phyloP scores from a whole-genome alignment of 2,329 filamentous ascomycete genomes.

The Colletotrichum lentis region DNA sequence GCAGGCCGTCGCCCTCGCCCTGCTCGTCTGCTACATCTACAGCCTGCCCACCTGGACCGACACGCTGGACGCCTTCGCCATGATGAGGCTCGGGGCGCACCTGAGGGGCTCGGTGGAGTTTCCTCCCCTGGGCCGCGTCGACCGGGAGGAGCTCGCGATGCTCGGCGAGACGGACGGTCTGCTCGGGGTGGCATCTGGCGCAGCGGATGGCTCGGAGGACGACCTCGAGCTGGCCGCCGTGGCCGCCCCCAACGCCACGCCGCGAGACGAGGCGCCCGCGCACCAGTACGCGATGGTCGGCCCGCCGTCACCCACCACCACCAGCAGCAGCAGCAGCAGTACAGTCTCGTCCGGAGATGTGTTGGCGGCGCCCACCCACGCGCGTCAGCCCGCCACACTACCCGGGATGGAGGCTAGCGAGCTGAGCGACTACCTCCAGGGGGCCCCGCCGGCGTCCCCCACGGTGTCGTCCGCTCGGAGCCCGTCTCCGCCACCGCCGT shows the following conservation, averaged over 20 bases:
- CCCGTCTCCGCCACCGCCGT: constrained; percentile 32
- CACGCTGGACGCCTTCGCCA: constrained; percentile 33
- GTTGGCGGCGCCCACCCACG: constrained; percentile 1
- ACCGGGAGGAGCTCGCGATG: neutral
- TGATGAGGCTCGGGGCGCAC: constrained; percentile 32
- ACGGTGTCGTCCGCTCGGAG: constrained; percentile 20
- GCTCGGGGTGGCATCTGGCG: constrained; percentile 16
- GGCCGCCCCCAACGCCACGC: neutral
- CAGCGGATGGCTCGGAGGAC: neutral
- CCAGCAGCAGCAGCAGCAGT: too few species aligned
- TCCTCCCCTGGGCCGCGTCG: constrained; percentile 7
- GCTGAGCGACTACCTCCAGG: constrained; percentile 32
- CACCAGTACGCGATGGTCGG: constrained; percentile 29
- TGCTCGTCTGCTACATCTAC: constrained; percentile 35
- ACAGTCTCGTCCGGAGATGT: constrained; percentile 15
- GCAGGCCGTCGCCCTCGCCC: constrained; percentile 22
- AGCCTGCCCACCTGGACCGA: constrained; percentile 36
- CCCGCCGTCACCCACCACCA: constrained; percentile 19
- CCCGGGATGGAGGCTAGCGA: constrained; percentile 27
- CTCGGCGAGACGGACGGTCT: constrained; percentile 22
- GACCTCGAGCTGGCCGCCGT: constrained; percentile 27
- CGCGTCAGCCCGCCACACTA: constrained; percentile 4
- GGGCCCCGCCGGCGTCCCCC: constrained; percentile 12
- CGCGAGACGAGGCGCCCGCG: neutral
- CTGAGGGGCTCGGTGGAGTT: constrained; percentile 6